Conservation (phyloP, 2,329 filamentous ascomycete genomes). For the Mycosphaerelloides madeirae region DNA sequence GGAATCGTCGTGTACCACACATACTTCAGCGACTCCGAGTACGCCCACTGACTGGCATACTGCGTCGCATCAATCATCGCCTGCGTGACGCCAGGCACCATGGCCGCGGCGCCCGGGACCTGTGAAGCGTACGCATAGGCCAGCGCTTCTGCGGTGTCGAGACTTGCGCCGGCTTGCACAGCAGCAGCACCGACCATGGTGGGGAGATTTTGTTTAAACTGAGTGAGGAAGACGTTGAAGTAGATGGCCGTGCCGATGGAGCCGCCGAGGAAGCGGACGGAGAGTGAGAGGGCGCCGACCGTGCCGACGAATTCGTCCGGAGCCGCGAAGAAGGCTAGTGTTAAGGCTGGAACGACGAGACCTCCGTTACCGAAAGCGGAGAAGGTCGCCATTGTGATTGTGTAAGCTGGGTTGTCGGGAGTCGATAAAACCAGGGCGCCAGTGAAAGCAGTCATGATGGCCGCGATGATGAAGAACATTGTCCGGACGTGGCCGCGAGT, state of each 20-base stretch:
- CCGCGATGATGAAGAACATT: conserved; percentile 55
- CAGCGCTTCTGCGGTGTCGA: conserved; percentile 8
- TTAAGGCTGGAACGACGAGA: conserved; percentile 61
- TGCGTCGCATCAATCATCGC: conserved; percentile 16
- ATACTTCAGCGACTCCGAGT: conserved; percentile 19
- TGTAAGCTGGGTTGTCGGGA: conserved; percentile 21
- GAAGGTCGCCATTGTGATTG: conserved; percentile 51
- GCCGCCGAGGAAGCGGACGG: conserved; percentile 63
- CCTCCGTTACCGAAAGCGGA: conserved; percentile 62
- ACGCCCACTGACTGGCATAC: conserved; percentile 19
- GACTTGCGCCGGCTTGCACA: conserved; percentile 25
- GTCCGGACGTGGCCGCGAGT: conserved; percentile 56
- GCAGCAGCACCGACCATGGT: conserved; percentile 44
- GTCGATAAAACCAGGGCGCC: conserved; percentile 24
- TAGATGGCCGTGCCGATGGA: conserved; percentile 47
- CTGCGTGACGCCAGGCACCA: conserved; percentile 10
- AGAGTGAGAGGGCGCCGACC: conserved; percentile 60
- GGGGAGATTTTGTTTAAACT: conserved; percentile 48
- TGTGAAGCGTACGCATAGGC: conserved; percentile 16
- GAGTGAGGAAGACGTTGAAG: conserved; percentile 50
- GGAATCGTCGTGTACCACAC: conserved; percentile 24
- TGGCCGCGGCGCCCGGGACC: conserved; percentile 17
- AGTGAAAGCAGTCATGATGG: conserved; percentile 59
- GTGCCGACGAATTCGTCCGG: conserved; percentile 66
- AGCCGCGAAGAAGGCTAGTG: conserved; percentile 59